These are phyloP conservation scores for Xylariaceae sp. DNA, from an alignment of 2,329 filamentous ascomycete genomes.

Conservation along the genomic window DNA sequence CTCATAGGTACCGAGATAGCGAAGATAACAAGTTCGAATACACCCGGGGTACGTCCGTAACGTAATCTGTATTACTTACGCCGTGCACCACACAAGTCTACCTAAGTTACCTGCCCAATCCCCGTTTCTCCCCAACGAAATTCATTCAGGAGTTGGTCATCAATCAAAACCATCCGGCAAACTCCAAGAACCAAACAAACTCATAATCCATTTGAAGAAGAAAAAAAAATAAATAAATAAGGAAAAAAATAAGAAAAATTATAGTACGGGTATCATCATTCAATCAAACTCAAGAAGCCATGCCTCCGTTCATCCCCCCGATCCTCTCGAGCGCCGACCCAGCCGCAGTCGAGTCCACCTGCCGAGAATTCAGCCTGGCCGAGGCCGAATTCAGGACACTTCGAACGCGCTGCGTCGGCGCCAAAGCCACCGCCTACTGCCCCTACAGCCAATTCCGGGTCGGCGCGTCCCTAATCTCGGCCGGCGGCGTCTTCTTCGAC, in stretches of 20 bases:
- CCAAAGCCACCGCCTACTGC: conserved; percentile 80
- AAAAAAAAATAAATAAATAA: too few relatives aligned
- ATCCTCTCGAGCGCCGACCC: conserved; percentile 27
- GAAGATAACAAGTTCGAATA: too few relatives aligned
- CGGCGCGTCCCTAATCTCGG: conserved; percentile 67
- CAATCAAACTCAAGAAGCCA: neutral
- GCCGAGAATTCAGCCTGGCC: conserved; percentile 47
- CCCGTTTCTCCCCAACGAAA: too few relatives aligned
- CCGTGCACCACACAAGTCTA: too few relatives aligned
- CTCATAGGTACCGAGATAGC: too few relatives aligned
- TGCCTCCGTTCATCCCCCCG: conserved; percentile 1
- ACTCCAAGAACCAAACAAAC: neutral
- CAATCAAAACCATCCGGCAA: too few relatives aligned
- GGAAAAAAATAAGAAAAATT: too few relatives aligned
- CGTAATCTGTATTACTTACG: too few relatives aligned
- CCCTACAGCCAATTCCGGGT: conserved; percentile 92
- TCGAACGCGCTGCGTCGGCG: conserved; percentile 56
- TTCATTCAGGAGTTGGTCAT: too few relatives aligned
- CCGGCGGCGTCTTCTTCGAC: conserved; percentile 49
- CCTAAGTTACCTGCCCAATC: too few relatives aligned
- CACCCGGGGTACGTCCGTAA: too few relatives aligned
- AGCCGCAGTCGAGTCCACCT: conserved; percentile 30
- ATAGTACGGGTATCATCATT: neutral
- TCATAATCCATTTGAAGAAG: neutral
- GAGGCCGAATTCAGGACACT: conserved; percentile 60